Evolutionary conservation across 2,329 filamentous ascomycete species (phyloP).

Genomic region (Clonostachys rhizophaga): DNA sequence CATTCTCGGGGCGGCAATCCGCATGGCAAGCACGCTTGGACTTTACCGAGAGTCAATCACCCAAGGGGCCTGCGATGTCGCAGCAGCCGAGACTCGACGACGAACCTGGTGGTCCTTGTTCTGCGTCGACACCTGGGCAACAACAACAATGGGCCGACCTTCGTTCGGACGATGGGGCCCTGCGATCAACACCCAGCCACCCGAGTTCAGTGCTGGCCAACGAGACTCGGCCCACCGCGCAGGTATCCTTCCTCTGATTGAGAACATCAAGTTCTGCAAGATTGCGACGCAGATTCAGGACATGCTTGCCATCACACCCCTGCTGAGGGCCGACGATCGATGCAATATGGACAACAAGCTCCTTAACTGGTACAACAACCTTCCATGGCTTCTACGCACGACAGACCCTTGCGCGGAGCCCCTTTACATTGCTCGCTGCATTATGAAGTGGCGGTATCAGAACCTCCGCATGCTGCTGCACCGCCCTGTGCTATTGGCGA

Average conservation of each 20-base stretch:
- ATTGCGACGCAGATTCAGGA: conserved; percentile 77
- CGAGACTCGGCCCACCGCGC: conserved; percentile 54
- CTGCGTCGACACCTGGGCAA: conserved; percentile 70
- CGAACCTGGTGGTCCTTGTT: conserved; percentile 74
- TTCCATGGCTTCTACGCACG: conserved; percentile 61
- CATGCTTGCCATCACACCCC: conserved; percentile 62
- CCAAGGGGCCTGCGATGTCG: conserved; percentile 3
- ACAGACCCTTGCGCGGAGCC: conserved; percentile 66
- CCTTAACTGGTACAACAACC: conserved; percentile 65
- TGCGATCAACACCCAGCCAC: conserved; percentile 62
- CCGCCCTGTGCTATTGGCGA: conserved; percentile 65
- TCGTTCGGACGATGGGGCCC: conserved; percentile 64
- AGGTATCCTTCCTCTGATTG: conserved; percentile 65
- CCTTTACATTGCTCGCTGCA: conserved; percentile 63
- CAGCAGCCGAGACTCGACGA: conserved; percentile 47
- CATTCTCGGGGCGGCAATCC: conserved; percentile 62
- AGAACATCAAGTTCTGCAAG: conserved; percentile 76
- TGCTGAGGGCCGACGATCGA: conserved; percentile 63
- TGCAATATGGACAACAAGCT: conserved; percentile 63
- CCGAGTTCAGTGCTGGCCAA: conserved; percentile 45
- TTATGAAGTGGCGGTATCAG: conserved; percentile 81
- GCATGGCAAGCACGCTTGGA: conserved; percentile 68
- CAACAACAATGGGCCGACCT: conserved; percentile 65
- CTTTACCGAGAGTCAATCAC: conserved; percentile 54
- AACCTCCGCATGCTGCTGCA: conserved; percentile 75